phyloP scores from a whole-genome alignment of 2,329 filamentous ascomycete species.

The Cercospora sojina region DNA sequence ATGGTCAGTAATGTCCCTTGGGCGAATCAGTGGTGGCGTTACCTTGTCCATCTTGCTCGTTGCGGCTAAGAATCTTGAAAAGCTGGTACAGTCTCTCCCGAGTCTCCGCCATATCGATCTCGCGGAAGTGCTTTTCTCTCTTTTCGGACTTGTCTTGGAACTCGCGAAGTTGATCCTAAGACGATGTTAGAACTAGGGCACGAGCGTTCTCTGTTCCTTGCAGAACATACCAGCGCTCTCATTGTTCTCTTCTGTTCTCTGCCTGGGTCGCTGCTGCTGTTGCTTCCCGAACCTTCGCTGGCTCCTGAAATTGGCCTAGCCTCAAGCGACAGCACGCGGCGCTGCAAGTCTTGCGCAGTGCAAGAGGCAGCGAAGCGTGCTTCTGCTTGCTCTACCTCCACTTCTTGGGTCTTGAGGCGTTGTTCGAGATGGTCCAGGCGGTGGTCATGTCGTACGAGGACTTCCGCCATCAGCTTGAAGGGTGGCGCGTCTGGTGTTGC shows the following conservation, averaged over 20 bases:
- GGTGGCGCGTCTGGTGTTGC: background rate
- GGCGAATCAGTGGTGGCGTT: background rate
- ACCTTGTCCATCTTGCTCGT: conserved; percentile 10
- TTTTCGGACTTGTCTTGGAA: background rate
- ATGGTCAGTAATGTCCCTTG: background rate
- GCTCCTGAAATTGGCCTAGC: background rate
- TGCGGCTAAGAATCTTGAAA: background rate
- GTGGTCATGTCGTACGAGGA: background rate
- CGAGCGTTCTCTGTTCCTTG: background rate
- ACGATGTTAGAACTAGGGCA: background rate
- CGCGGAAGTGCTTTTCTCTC: conserved; percentile 3
- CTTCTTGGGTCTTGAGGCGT: background rate
- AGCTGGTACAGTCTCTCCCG: conserved; percentile 8
- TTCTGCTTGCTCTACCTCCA: background rate
- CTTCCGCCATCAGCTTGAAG: background rate
- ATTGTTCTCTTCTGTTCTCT: background rate
- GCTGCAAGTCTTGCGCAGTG: background rate
- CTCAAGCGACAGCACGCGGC: background rate
- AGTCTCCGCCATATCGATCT: conserved; percentile 6
- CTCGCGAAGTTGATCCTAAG: background rate
- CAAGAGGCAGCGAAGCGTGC: background rate
- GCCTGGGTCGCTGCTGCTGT: background rate
- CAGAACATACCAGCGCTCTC: background rate
- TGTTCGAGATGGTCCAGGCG: background rate
- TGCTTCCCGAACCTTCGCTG: background rate